Percentiles rank a stretch among this genome's conserved stretches.
Evolutionary conservation across 2,329 filamentous ascomycete species (phyloP).

Genomic region (Tolypocladium ovalisporum): DNA sequence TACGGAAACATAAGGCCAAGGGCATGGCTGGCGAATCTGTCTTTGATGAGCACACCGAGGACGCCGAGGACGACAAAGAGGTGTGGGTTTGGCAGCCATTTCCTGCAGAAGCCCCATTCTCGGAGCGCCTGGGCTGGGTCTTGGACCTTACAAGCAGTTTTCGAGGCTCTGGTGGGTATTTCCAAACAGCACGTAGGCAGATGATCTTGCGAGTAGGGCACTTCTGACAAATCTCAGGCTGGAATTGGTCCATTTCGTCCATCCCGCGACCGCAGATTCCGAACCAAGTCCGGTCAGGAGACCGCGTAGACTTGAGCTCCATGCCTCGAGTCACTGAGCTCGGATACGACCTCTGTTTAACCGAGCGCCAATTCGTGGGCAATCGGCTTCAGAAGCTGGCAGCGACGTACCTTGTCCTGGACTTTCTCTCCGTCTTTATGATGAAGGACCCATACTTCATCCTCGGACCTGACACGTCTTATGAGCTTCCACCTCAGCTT

Average conservation of each 20-base stretch:
- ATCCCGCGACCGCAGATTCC: constrained; percentile 36
- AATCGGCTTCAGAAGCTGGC: constrained; percentile 34
- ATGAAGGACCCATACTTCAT: constrained; percentile 72
- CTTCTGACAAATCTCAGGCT: constrained; percentile 26
- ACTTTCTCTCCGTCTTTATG: constrained; percentile 57
- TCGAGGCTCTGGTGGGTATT: constrained; percentile 38
- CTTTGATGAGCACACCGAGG: not conserved
- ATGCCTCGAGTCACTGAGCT: constrained; percentile 30
- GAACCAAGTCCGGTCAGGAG: constrained; percentile 16
- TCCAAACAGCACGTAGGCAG: not conserved
- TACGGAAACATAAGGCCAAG: constrained; percentile 10
- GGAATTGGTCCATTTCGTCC: constrained; percentile 43
- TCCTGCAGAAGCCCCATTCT: constrained; percentile 36
- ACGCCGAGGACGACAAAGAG: constrained; percentile 13
- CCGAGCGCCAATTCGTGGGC: constrained; percentile 32
- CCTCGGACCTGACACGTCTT: constrained; percentile 30
- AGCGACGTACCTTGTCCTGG: constrained; percentile 54
- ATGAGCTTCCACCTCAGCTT: constrained; percentile 30
- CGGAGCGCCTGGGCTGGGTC: constrained; percentile 42
- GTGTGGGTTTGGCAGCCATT: constrained; percentile 53
- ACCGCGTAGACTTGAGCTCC: constrained; percentile 27
- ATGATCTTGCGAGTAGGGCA: not conserved
- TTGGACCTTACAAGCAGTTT: constrained; percentile 43
- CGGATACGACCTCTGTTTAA: constrained; percentile 34
- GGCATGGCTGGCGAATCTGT: not conserved